Base-by-base conservation (phyloP, 2,329 filamentous ascomycete species). In the Xylariaceae sp. region DNA sequence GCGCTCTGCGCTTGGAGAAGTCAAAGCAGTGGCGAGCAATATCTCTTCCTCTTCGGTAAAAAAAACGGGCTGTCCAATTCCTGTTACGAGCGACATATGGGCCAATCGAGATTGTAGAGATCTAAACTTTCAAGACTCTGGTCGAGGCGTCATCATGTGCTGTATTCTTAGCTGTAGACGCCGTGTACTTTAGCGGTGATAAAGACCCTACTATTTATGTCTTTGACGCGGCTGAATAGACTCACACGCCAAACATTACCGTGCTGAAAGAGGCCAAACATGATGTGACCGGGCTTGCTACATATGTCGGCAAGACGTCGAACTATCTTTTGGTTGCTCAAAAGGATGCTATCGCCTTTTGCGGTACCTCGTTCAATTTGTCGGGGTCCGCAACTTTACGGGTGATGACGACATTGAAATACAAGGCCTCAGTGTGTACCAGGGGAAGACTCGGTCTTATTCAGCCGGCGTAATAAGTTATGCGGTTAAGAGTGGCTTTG, bases 11-110 rank as follows among this genome's bases (percentile, higher is more conserved):
- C 69, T 8, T 79, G 75, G 76, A 74, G 68, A 56, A 76, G 72
- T 46, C 61, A 60, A 15, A 53, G 15, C 30, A 74, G 70, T 15
- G 72, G 71, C 2, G 73, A 75, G 35, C 67, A 74, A 27, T 79
- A 79, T 50, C 44, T 79, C 3, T 79, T 72, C 55, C 59, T 79
- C 9, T 78, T 79, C 50, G 76, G 76, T 4, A 79, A 79, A 60
- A 64, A 60, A 64, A 58, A 0, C 61, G 73, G 32, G 72, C 65
- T 1, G 64, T 72, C 9, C 70, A 77, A 18, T 69, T 75, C 10
- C 64, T 79, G 0, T 40, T 78, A 4, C 67, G 73, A 5, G 55
- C 64, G 18, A 58, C 27, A 0, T 60, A 66, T 8, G 62, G 57
- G 8, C 50, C 60, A 1, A 46, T 70, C 9, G 71, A 77, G 52